Base-by-base conservation (phyloP, 208 protist species). In the Crithidia expoeki region DNA sequence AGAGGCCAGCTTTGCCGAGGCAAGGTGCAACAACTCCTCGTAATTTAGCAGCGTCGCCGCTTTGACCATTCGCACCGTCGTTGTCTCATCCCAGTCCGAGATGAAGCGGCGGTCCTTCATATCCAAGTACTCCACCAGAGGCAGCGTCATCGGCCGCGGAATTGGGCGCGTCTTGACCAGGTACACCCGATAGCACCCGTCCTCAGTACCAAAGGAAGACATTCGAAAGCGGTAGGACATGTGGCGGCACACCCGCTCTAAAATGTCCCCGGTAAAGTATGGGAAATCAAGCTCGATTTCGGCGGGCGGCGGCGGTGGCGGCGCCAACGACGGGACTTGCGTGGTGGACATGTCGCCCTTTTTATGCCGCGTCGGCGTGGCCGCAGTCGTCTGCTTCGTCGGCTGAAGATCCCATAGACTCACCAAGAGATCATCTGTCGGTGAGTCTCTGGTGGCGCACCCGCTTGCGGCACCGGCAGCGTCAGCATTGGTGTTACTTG, bases 21-120 rank as follows among this genome's bases (percentile, higher is more conserved):
- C 81, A n/a, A 98, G 83, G 34, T 94, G 85, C 30, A 94, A 61
- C 19, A 98, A 77, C 25, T 87, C 80, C 46, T 94, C 86, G 61
- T 96, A 95, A 57, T 95, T 93, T 21, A 97, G 79, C 62, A 96
- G 70, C 27, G 90, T 96, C 28, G 94, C 90, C 6, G 87, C 90
- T 78, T 96, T 93, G 30, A 97, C 73, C 81, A 95, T 90, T 57
- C 74, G 58, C 63, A 93, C 68, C 28, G 88, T 91, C 7, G 58
- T 85, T 33, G 67, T 32, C 63, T 95, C 90, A 81, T 93, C 86
- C 90, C 87, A 93, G 63, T 90, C 81, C 23, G 76, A 28, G 60
- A 95, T 79, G 60, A 93, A 92, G 55, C 62, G 28, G 21, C 80
- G 62, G 46, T 95, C 87, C 46, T 83, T 71, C 28, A 68, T 16